A percentile compares a stretch with the other conserved stretches of the same genome.
Evolutionary conservation across 495 filamentous ascomycete species (phyloP).

Genomic region (Daldinia vernicosa): DNA sequence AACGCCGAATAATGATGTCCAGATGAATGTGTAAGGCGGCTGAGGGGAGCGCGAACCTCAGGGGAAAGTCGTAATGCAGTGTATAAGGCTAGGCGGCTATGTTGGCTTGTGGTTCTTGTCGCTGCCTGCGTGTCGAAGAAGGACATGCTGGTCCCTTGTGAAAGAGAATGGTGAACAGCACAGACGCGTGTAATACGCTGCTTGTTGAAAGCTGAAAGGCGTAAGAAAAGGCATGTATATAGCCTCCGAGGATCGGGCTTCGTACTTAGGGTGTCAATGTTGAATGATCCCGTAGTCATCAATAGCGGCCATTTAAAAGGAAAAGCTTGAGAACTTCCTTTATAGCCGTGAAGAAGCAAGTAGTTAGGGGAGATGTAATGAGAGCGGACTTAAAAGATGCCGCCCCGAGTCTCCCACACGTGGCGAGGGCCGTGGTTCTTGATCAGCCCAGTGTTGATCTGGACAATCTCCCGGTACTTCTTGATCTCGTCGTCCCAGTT

Average conservation of each 20-base stretch:
- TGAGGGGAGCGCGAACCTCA: neutral
- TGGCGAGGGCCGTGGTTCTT: conserved; percentile 5
- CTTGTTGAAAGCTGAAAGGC: neutral
- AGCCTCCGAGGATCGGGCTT: neutral
- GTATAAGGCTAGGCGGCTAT: neutral
- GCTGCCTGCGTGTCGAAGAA: neutral
- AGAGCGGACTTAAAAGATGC: neutral
- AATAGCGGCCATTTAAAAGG: neutral
- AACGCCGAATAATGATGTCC: neutral
- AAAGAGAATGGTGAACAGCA: neutral
- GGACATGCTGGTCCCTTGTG: neutral
- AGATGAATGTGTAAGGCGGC: neutral
- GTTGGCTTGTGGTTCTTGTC: neutral
- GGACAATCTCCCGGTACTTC: neutral
- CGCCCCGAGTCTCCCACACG: neutral
- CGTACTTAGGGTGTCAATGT: neutral
- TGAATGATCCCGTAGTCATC: neutral
- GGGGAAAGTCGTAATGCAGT: no score
- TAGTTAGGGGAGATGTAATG: neutral
- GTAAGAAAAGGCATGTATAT: neutral
- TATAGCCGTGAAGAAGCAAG: neutral
- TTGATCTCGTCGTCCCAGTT: conserved; percentile 13
- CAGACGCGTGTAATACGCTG: neutral
- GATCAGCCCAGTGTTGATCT: neutral
- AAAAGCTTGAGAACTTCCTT: neutral